These are phyloP conservation scores for Podaxis mareebaensis DNA, from an alignment of 768 basidiomycete species.

Conservation along the genomic window DNA sequence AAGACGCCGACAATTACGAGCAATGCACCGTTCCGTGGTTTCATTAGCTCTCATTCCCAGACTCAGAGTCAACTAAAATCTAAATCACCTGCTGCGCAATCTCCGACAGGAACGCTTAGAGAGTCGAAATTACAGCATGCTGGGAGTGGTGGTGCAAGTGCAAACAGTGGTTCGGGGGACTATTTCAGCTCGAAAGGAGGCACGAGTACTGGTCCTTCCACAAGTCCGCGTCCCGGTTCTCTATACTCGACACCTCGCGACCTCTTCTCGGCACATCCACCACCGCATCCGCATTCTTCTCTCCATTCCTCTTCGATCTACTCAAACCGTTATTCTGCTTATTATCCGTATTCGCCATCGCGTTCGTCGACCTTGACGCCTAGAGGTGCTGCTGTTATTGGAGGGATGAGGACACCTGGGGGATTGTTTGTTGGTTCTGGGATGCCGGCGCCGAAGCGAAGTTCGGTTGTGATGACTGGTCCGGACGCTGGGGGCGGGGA, in stretches of 20 bases:
- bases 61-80: not conserved
- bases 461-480: not conserved
- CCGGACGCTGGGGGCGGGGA: not conserved
- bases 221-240: not conserved
- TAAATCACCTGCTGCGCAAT: constrained; percentile 1
- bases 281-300: not conserved
- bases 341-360: not conserved
- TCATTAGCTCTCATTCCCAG: not conserved
- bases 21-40: not conserved
- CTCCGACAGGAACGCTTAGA: constrained; percentile 12
- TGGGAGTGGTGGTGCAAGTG: not conserved
- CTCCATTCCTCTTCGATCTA: not conserved
- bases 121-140: constrained; percentile 4
- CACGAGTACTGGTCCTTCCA: constrained; percentile 1
- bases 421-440: not conserved
- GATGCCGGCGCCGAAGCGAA: constrained; percentile 9
- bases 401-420: constrained; percentile 6
- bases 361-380: constrained; percentile 16
- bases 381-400: constrained; percentile 6
- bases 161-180: not conserved
- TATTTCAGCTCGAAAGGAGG: constrained; percentile 8
- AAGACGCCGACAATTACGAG: constrained; percentile 13
- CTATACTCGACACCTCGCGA: not conserved
- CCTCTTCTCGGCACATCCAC: not conserved
- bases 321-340: not conserved